Conservation (phyloP, 768 basidiomycete genomes). For the Grammothele lineata region DNA sequence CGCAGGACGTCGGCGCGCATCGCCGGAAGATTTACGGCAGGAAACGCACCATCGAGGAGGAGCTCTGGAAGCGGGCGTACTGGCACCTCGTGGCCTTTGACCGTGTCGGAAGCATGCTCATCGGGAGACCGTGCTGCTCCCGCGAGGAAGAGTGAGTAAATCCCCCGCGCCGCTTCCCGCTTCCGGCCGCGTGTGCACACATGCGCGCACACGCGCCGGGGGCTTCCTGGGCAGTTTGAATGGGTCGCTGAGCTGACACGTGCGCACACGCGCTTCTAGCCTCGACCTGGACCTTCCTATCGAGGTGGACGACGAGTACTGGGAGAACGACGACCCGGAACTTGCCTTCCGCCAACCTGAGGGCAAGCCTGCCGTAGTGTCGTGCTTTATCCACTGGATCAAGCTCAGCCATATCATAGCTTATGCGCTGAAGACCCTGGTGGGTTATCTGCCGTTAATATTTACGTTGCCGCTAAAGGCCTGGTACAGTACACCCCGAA, state of each 20-base stretch:
- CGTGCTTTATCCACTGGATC: conserved; percentile 39
- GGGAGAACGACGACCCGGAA: conserved; percentile 38
- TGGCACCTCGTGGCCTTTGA: conserved; percentile 59
- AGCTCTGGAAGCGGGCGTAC: conserved; percentile 49
- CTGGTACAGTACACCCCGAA: conserved; percentile 58
- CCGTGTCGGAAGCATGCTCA: conserved; percentile 44
- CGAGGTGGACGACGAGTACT: conserved; percentile 56
- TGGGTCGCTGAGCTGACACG: too few relatives aligned
- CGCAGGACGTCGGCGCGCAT: conserved; percentile 52
- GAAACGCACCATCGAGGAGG: conserved; percentile 35
- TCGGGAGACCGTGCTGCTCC: conserved; percentile 54
- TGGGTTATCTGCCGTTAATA: conserved; percentile 23
- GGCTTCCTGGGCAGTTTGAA: too few relatives aligned
- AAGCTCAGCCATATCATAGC: conserved; percentile 44
- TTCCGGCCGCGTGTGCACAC: too few relatives aligned
- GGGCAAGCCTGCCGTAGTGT: conserved; percentile 34
- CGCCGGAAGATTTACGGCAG: conserved; percentile 32
- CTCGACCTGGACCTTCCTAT: conserved; percentile 58
- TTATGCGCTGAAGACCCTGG: conserved; percentile 41
- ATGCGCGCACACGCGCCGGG: too few relatives aligned
- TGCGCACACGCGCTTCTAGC: conserved; percentile 36
- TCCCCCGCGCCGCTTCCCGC: background rate
- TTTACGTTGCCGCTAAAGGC: background rate
- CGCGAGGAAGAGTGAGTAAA: conserved; percentile 61
- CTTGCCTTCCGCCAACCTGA: conserved; percentile 45